Percentiles rank a stretch among this genome's conserved stretches.
These are phyloP conservation scores for Phytophthora chlamydospora DNA, from an alignment of 352 stramenopile genomes.

Conservation along the genomic window DNA sequence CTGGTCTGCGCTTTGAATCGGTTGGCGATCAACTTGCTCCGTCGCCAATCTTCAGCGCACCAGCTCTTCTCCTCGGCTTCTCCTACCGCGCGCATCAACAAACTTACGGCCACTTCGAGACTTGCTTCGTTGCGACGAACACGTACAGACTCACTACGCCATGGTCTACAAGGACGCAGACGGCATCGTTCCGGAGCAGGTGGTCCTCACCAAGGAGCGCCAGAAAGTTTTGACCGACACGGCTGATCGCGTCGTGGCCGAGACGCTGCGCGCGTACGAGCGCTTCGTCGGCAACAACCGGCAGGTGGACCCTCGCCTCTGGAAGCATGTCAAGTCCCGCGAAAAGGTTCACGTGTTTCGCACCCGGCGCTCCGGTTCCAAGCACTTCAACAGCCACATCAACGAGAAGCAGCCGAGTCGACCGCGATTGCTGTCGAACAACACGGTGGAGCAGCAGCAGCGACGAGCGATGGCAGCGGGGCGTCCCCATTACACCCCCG, in stretches of 20 bases:
- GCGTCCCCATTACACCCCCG: constrained; percentile 29
- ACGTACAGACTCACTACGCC: neutral
- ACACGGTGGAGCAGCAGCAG: constrained; percentile 43
- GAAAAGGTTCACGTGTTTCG: constrained; percentile 69
- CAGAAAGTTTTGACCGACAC: constrained; percentile 54
- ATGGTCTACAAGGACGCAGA: constrained; percentile 37
- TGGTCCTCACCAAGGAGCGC: constrained; percentile 43
- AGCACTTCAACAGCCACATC: constrained; percentile 18
- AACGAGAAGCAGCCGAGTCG: constrained; percentile 43
- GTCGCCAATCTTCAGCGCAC: constrained; percentile 18
- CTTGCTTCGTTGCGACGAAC: constrained; percentile 18
- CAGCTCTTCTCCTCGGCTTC: constrained; percentile 1
- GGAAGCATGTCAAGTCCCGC: constrained; percentile 62
- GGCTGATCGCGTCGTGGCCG: constrained; percentile 61
- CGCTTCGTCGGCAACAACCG: constrained; percentile 50
- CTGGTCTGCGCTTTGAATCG: constrained; percentile 7
- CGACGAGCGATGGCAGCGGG: constrained; percentile 27
- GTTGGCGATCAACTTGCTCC: neutral
- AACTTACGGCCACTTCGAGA: constrained; percentile 30
- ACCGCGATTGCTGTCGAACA: constrained; percentile 51
- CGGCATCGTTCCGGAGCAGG: constrained; percentile 25
- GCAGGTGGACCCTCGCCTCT: constrained; percentile 44
- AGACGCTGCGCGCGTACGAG: constrained; percentile 61
- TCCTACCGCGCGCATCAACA: constrained; percentile 9
- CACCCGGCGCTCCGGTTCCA: constrained; percentile 44